phyloP scores from a whole-genome alignment of 169 alveolate species.

The Babesia ovata region DNA sequence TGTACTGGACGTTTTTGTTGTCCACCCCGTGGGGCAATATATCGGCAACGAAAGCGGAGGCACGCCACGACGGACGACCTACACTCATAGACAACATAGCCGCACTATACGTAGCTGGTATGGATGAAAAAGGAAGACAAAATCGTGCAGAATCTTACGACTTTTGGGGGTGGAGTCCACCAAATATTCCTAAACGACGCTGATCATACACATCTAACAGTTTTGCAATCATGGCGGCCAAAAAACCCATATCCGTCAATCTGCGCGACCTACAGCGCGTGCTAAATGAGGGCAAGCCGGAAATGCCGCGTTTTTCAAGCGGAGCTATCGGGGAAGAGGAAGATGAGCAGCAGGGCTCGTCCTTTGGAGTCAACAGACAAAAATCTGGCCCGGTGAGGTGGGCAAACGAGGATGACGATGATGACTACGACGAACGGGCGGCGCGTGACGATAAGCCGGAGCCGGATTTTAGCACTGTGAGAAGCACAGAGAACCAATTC shows the following conservation, averaged over 20 bases:
- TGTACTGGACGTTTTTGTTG: no score
- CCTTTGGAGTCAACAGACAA: constrained; percentile 34
- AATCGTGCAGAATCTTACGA: neutral
- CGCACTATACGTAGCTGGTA: neutral
- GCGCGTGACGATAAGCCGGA: constrained; percentile 32
- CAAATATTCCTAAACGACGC: neutral
- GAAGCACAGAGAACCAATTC: constrained; percentile 33
- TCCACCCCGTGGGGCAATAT: constrained; percentile 2
- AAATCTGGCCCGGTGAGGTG: constrained; percentile 28
- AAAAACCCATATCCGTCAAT: constrained; percentile 63
- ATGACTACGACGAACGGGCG: constrained; percentile 25
- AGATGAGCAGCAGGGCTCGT: constrained; percentile 9
- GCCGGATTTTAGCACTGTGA: constrained; percentile 57
- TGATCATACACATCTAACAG: neutral
- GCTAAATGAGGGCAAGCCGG: constrained; percentile 53
- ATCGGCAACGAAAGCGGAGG: neutral
- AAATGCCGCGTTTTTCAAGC: constrained; percentile 37
- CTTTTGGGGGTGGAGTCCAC: neutral
- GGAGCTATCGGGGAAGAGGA: constrained; percentile 33
- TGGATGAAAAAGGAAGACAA: neutral
- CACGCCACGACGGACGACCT: neutral
- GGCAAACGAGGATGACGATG: constrained; percentile 66
- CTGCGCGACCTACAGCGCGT: constrained; percentile 68
- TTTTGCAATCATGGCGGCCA: constrained; percentile 35
- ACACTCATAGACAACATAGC: neutral